Percentiles rank a stretch among this genome's conserved stretches.
Evolutionary conservation across 768 basidiomycete species (phyloP).

Genomic region (Xerocomellus amylosporus): DNA sequence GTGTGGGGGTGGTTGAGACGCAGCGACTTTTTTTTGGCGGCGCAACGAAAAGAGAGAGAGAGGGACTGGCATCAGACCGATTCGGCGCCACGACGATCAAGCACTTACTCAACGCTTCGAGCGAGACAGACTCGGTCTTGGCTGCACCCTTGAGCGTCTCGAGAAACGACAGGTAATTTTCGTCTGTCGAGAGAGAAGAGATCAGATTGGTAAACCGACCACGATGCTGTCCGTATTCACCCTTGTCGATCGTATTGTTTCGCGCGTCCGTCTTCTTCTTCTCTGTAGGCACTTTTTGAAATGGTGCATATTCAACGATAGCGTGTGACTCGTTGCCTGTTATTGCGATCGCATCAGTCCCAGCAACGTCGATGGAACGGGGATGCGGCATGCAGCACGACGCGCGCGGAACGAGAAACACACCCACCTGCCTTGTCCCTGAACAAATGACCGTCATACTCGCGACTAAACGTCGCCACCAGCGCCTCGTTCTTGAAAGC

Average conservation of each 20-base stretch:
- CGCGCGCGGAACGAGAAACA: neutral
- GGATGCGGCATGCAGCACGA: too few species aligned
- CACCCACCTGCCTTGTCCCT: slow-evolving; percentile 80
- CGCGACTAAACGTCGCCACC: slow-evolving; percentile 71
- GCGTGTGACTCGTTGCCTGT: slow-evolving; percentile 87
- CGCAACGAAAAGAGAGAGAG: neutral
- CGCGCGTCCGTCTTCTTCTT: slow-evolving; percentile 79
- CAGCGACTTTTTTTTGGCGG: slow-evolving; percentile 70
- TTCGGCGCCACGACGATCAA: neutral
- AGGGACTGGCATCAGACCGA: neutral
- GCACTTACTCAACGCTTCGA: slow-evolving; percentile 48
- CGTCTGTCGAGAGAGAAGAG: slow-evolving; percentile 49
- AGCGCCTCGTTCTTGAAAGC: slow-evolving; percentile 77
- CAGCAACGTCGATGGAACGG: too few species aligned
- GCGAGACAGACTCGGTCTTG: slow-evolving; percentile 56
- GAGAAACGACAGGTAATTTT: slow-evolving; percentile 80
- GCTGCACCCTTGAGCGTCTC: slow-evolving; percentile 58
- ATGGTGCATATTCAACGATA: slow-evolving; percentile 92
- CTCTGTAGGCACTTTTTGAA: slow-evolving; percentile 75
- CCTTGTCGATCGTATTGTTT: slow-evolving; percentile 84
- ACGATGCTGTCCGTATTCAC: neutral
- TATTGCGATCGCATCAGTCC: neutral
- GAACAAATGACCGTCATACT: slow-evolving; percentile 90
- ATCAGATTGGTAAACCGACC: neutral
- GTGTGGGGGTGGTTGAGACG: slow-evolving; percentile 52